These are phyloP conservation scores for Pseudophaeomoniella oleicola DNA, from an alignment of 2,329 filamentous ascomycete genomes.

Conservation along the genomic window DNA sequence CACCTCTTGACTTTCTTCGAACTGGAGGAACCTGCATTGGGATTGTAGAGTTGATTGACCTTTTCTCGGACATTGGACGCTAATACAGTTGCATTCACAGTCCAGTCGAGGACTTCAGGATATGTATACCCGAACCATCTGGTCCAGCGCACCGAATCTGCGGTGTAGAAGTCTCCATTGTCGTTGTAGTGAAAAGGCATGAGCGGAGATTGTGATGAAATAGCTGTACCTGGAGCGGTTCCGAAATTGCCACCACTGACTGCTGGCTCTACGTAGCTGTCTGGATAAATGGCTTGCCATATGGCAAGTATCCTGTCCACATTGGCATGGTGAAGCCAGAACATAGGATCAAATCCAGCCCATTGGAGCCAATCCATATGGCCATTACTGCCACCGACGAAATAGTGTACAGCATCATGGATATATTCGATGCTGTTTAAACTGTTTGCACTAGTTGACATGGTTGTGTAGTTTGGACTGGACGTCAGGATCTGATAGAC, in stretches of 20 bases:
- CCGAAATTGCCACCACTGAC: conserved; percentile 20
- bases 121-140: conserved; percentile 61
- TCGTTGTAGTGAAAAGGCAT: conserved; percentile 50
- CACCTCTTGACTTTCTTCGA: background rate
- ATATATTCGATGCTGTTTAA: conserved; percentile 25
- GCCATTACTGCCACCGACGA: conserved; percentile 42
- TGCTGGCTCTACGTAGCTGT: conserved; percentile 34
- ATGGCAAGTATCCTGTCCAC: conserved; percentile 62
- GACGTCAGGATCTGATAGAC: conserved; percentile 15
- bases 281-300: conserved; percentile 61
- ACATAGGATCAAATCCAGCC: conserved; percentile 66
- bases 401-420: conserved; percentile 35
- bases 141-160: conserved; percentile 44
- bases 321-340: conserved; percentile 62
- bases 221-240: background rate
- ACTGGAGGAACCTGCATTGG: conserved; percentile 3
- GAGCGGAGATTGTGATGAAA: conserved; percentile 22
- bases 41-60: conserved; percentile 49
- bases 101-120: conserved; percentile 42
- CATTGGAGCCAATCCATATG: conserved; percentile 59
- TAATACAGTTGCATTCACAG: conserved; percentile 18
- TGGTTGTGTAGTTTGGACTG: conserved; percentile 13
- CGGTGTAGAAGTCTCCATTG: conserved; percentile 49
- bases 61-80: conserved; percentile 27
- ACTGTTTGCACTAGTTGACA: conserved; percentile 7